Evolutionary conservation across 495 filamentous ascomycete genomes (phyloP).

Genomic region (Xylaria grammica): DNA sequence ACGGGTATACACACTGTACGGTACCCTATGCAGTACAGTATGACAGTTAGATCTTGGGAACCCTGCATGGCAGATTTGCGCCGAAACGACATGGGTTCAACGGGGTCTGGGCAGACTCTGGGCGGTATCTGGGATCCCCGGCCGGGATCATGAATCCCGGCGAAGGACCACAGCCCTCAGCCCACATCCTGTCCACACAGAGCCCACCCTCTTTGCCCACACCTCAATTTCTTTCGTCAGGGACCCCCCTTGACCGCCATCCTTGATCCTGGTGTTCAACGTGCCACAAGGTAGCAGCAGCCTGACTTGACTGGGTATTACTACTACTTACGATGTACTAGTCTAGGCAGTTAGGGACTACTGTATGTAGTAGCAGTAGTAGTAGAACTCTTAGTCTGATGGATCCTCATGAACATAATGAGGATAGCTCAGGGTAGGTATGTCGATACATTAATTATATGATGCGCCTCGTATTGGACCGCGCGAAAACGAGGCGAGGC

Average conservation of each 20-base stretch:
- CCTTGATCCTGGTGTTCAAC: constrained; percentile 20
- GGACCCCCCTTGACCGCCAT: constrained; percentile 5
- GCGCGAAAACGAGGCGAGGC: not conserved
- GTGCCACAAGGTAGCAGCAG: constrained; percentile 13
- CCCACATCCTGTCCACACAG: too few relatives aligned
- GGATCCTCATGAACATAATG: not conserved
- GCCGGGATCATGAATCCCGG: constrained; percentile 8
- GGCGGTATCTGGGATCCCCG: not conserved
- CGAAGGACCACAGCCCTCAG: not conserved
- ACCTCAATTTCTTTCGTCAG: constrained; percentile 13
- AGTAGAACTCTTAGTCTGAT: too few relatives aligned
- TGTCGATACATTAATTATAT: constrained; percentile 1
- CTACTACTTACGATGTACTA: not conserved
- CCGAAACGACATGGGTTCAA: constrained; percentile 22
- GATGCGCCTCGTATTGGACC: not conserved
- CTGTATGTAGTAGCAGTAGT: not conserved
- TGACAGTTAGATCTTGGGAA: constrained; percentile 13
- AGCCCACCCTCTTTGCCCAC: too few relatives aligned
- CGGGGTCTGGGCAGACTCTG: constrained; percentile 2
- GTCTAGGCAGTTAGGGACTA: not conserved
- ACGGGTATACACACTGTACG: not conserved
- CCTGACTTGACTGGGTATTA: too few relatives aligned
- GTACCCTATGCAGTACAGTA: not conserved
- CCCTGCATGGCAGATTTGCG: constrained; percentile 23
- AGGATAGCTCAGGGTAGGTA: not conserved